These are phyloP conservation scores for Bacterosira constricta DNA, from an alignment of 108 stramenopile genomes.

Conservation along the genomic window DNA sequence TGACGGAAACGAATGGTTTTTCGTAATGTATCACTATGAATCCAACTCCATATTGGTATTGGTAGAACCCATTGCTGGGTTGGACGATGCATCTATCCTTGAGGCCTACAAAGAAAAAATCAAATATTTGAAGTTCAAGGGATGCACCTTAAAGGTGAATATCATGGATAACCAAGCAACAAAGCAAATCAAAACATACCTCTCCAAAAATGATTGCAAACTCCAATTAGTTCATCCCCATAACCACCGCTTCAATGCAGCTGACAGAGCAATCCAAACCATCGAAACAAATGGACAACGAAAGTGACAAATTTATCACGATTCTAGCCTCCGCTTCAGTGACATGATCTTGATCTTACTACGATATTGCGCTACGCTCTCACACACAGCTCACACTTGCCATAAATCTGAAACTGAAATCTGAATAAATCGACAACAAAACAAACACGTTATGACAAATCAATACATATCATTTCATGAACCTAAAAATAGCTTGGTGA, in stretches of 20 bases:
- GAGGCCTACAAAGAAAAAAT: background rate
- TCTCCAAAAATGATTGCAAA: background rate
- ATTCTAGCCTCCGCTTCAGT: too few relatives aligned
- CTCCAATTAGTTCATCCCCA: background rate
- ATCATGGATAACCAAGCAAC: background rate
- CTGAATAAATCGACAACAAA: too few relatives aligned
- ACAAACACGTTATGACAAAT: too few relatives aligned
- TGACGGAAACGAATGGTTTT: conserved; percentile 29
- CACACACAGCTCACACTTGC: too few relatives aligned
- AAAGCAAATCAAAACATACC: background rate
- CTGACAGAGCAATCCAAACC: conserved; percentile 51
- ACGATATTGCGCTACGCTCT: too few relatives aligned
- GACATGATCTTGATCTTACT: too few relatives aligned
- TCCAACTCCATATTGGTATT: conserved; percentile 41
- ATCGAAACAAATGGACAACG: too few relatives aligned
- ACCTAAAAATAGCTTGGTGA: too few relatives aligned
- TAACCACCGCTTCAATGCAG: conserved; percentile 43
- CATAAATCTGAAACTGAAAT: too few relatives aligned
- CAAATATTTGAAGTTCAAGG: background rate
- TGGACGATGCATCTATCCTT: background rate
- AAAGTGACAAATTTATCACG: too few relatives aligned
- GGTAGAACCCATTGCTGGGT: background rate
- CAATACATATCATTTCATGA: too few relatives aligned
- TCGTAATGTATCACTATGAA: conserved; percentile 53
- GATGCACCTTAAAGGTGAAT: background rate